Evolutionary conservation across 1,284 basidiomycete species (phyloP), one percentile per base, ranked within the genome.

Genomic region (Trametes sp.): DNA sequence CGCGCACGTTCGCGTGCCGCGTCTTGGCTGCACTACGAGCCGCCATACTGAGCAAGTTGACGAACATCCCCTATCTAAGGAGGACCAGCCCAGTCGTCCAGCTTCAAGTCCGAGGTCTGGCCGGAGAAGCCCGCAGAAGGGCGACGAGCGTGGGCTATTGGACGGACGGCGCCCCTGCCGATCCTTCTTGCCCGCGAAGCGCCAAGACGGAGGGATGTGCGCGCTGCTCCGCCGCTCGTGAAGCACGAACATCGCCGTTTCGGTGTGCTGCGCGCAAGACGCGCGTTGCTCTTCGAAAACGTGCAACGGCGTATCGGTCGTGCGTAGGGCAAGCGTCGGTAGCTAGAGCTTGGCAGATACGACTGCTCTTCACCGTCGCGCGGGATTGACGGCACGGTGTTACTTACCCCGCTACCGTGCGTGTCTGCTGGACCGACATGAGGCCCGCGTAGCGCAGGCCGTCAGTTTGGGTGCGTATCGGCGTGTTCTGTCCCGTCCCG

Each of bases 121-220:
- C 53, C 53, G 53, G 41, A 9, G 42, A 45, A 45, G 24, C 21
- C n/a, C 16, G 8, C 11, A 19, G 51, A 53, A 38, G 53, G 28
- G 42, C 53, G 53, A 44, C 53, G 53, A 54, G 53, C 53, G 52
- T 31, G 24, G 41, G 52, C 29, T 14, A 45, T 45, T 45, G 42
- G 53, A 33, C 53, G 26, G 53, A 33, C 41, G 21, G 29, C 41
- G 29, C 28, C 42, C 53, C 42, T 54, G 53, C 41, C 53, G 41
- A 54, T 54, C 53, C 53, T 41, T 45, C 29, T 19, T 54, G 51
- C 51, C 35, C 51, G 36, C 51, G 24, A 24, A 41, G 35, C 26
- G 51, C 51, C 51, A 53, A 53, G 51, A 24, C 33, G 26, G 50
- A 38, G 33, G 35, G 51, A 35, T 52, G 50, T 19, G 33, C 50